Base-by-base conservation (phyloP, 768 basidiomycete species). In the Trametes gibbosa region DNA sequence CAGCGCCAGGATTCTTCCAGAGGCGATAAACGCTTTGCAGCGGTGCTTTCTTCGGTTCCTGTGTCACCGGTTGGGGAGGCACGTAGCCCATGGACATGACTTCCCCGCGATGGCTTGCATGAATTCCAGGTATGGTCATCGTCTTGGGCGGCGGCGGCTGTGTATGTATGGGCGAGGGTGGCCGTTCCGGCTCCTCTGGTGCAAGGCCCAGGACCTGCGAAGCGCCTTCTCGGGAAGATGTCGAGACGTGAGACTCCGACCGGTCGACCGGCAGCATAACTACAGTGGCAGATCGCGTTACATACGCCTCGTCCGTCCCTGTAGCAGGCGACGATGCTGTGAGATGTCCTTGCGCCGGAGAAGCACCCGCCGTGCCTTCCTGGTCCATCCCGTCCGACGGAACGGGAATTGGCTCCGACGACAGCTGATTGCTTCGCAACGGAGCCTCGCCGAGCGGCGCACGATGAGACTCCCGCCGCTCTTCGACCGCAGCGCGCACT, bases 41-140 rank as follows among this genome's bases (percentile, higher is more conserved):
- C 21, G 83, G 81, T 9, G 82, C 81, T 48, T 79, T 77, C 70
- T 82, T 82, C 49, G 62, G 69, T 14, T 66, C 65, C 59, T 72
- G 71, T 50, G 70, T 72, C 21, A 80, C 77, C 10, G 75, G 61
- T 24, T 68, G 61, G 2, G 79, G 76, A 12, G 87, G 84, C 56
- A 83, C 82, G 65, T 89, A 86, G 12, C 92, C 92, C 79, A 94
- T 80, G 3, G 90, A 87, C 85, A 90, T 90, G 42, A 92, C 83
- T 61, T 93, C 90, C 9, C 88, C 89, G n/a, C 83, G 84, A 67
- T 92, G 87, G 65, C 85, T 89, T 3, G 84, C 90, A 66, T 92
- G 91, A 59, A 94, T 94, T 1, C 90, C 89, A 9, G 92, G 92
- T 62, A 94, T 93, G 14, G 83, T 85, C 92, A 94, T 94, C 41